Conservation (phyloP, 169 alveolate genomes). For the Plasmodium inui region DNA sequence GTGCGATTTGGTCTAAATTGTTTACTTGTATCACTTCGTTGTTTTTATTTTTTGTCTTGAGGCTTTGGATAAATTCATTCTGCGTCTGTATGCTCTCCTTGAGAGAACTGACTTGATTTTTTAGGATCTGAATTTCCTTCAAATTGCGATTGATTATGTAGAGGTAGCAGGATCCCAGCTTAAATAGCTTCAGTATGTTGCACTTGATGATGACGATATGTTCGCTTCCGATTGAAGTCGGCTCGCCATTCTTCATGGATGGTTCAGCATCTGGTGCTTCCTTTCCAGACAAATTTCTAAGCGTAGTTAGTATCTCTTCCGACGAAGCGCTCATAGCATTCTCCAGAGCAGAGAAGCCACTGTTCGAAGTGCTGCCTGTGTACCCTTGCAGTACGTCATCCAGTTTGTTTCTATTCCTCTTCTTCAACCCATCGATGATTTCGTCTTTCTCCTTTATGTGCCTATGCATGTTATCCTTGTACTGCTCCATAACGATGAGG, state of each 20-base stretch:
- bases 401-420: not conserved
- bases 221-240: not conserved
- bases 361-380: not conserved
- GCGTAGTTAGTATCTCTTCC: not conserved
- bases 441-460: constrained; percentile 69
- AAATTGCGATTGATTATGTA: constrained; percentile 56
- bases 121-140: constrained; percentile 41
- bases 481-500: constrained; percentile 22
- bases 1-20: constrained; percentile 4
- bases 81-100: constrained; percentile 28
- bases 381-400: not conserved
- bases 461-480: constrained; percentile 15
- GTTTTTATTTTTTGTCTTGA: constrained; percentile 34
- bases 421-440: constrained; percentile 10
- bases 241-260: not conserved
- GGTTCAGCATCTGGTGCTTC: not conserved
- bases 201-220: constrained; percentile 31
- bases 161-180: constrained; percentile 43
- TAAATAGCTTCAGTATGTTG: constrained; percentile 39
- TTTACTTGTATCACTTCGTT: constrained; percentile 16
- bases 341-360: not conserved
- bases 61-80: constrained; percentile 16
- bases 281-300: not conserved
- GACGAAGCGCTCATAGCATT: not conserved
- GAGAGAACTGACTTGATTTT: constrained; percentile 5